phyloP scores from a whole-genome alignment of 2,329 filamentous ascomycete species.

The Alternaria brassicicola region DNA sequence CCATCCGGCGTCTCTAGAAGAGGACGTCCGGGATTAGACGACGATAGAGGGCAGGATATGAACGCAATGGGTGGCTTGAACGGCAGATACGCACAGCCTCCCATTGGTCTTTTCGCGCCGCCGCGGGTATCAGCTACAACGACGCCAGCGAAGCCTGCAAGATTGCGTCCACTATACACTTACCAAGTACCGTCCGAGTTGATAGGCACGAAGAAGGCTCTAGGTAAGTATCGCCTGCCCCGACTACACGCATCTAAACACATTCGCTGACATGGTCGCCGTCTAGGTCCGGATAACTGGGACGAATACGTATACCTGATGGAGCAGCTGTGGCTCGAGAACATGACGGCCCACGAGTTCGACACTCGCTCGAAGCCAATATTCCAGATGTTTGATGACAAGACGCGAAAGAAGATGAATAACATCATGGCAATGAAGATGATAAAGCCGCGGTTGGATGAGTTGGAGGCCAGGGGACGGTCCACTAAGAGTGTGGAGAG shows the following conservation, averaged over 20 bases:
- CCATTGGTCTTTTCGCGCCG: background rate
- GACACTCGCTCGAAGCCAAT: slow-evolving; percentile 1
- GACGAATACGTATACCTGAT: slow-evolving; percentile 18
- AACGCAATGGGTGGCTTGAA: background rate
- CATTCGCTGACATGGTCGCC: background rate
- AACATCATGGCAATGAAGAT: slow-evolving; percentile 5
- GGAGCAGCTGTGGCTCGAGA: slow-evolving; percentile 10
- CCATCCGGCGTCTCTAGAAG: background rate
- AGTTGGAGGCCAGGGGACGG: background rate
- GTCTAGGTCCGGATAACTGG: slow-evolving; percentile 17
- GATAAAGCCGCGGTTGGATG: slow-evolving; percentile 9
- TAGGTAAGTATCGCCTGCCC: slow-evolving; percentile 3
- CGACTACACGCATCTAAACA: background rate
- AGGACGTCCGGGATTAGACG: background rate
- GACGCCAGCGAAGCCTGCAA: background rate
- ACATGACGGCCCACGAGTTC: slow-evolving; percentile 12
- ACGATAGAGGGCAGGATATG: background rate
- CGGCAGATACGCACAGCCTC: background rate
- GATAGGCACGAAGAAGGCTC: slow-evolving; percentile 13
- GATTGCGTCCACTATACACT: background rate
- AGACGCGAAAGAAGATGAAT: slow-evolving; percentile 12
- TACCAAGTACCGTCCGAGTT: slow-evolving; percentile 17
- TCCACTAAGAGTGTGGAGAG: slow-evolving; percentile 9
- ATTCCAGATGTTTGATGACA: slow-evolving; percentile 8
- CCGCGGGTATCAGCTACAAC: background rate